Evolutionary conservation across 805 yeast genomes (phyloP), one percentile per base, ranked within the genome.

Genomic region (Zygosaccharomyces gambellarensis): DNA sequence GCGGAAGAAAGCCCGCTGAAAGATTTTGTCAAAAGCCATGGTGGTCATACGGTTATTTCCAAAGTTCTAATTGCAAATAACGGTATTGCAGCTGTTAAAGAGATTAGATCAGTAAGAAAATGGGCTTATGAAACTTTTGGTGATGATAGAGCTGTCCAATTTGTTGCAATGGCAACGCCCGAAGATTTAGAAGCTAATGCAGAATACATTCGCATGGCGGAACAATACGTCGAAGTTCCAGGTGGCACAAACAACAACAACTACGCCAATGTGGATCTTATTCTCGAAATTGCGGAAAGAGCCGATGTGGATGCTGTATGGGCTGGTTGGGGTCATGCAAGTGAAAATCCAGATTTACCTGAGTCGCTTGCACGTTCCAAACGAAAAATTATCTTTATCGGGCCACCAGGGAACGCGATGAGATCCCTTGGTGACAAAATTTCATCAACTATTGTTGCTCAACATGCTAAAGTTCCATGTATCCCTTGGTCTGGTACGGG

Each of bases 241-340:
- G 99, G 99, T 65, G 99, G 99, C 49, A 94, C 99, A 48, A 95
- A 95, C 74, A 94, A 94, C 76, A 95, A 94, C 71, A 94, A 94
- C 72, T 90, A 90, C 68, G 99, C 99, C 61, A 94, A 94, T 65
- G 99, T 94, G 54, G 99, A 94, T 59, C 77, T 94, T 54, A 94
- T 94, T 69, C 97, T 94, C 43, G 99, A 94, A 63, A 76, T 94
- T 43, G 99, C 99, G 32, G 99, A 94, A 74, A 85, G 97, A 74
- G 85, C 95, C 39, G 81, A 88, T 57, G 97, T 87, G 49, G 96
- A 94, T 68, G 99, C 99, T 23, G 99, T 94, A 50, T 94, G 99
- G 99, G 99, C 99, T 31, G 99, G 99, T 63, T 94, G 99, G 99
- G 99, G 99, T 63, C 99, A 95, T 68, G 99, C 99, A 27, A 88